Evolutionary conservation across 192 early-diverging fungal genomes (phyloP).

Genomic region (Endogone sp.): DNA sequence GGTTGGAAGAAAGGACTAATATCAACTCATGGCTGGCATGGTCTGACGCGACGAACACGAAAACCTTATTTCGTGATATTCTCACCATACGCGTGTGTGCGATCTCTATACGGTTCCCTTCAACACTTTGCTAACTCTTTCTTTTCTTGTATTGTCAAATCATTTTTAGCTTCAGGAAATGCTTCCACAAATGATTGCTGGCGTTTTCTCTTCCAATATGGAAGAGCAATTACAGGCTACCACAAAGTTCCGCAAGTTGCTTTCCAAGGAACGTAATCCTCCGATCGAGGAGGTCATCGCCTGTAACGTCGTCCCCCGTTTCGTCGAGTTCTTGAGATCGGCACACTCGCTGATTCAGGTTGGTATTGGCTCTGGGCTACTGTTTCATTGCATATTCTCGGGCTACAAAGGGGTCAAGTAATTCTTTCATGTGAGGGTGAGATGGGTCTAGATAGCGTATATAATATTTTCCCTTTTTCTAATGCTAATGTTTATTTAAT

Average conservation of each 20-base stretch:
- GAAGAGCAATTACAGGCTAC: conserved; percentile 81
- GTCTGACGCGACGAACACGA: neutral
- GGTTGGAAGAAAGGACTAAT: no score
- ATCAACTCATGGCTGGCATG: neutral
- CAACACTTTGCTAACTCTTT: neutral
- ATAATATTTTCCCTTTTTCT: neutral
- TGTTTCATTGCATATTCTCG: no score
- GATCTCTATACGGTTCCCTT: neutral
- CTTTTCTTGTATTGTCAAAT: neutral
- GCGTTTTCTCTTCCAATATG: conserved; percentile 71
- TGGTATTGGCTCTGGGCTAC: conserved; percentile 1
- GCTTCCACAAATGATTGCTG: conserved; percentile 74
- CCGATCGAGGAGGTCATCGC: conserved; percentile 96
- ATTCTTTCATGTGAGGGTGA: no score
- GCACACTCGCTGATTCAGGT: conserved; percentile 84
- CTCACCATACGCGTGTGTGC: neutral
- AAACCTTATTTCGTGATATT: neutral
- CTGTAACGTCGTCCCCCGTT: conserved; percentile 88
- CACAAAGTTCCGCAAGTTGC: conserved; percentile 88
- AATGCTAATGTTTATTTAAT: neutral
- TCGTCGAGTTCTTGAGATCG: conserved; percentile 92
- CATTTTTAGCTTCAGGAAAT: conserved; percentile 60
- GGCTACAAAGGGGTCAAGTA: no score
- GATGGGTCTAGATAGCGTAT: no score
- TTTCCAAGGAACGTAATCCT: conserved; percentile 92